These are phyloP conservation scores for Rachicladosporium sp. DNA, from an alignment of 2,329 filamentous ascomycete genomes.

Conservation along the genomic window DNA sequence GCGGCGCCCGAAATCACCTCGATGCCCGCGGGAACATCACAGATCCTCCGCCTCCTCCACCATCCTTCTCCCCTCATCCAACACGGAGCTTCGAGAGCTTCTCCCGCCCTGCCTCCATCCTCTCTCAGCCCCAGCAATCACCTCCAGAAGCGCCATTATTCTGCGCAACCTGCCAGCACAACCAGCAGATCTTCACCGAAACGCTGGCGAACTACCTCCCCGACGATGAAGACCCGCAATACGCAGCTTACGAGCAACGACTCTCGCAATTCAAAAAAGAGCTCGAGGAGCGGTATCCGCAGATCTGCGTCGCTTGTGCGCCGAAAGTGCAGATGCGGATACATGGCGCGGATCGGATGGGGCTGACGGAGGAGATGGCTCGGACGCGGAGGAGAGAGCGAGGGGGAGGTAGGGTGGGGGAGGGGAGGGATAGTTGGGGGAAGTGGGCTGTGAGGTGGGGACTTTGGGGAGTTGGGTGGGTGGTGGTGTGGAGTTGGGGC, in stretches of 20 bases:
- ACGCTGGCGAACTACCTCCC: conserved; percentile 72
- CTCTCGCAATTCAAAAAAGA: conserved; percentile 59
- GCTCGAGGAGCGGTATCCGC: conserved; percentile 75
- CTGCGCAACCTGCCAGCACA: conserved; percentile 73
- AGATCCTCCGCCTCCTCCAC: conserved; percentile 35
- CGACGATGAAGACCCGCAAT: conserved; percentile 51
- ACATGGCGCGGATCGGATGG: conserved; percentile 31
- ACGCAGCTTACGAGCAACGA: conserved; percentile 53
- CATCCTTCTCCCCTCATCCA: conserved; percentile 1
- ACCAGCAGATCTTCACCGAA: conserved; percentile 70
- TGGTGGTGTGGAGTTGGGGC: conserved; percentile 12
- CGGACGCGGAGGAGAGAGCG: neutral
- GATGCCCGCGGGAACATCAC: conserved; percentile 86
- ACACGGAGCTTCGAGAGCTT: conserved; percentile 16
- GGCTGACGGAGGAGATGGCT: conserved; percentile 53
- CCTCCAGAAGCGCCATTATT: no score
- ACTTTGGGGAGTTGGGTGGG: conserved; percentile 11
- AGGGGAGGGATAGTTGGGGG: conserved; percentile 31
- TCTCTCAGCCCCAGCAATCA: conserved; percentile 18
- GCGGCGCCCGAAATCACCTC: conserved; percentile 78
- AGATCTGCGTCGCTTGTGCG: conserved; percentile 73
- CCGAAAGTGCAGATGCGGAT: conserved; percentile 48
- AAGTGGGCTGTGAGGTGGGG: conserved; percentile 19
- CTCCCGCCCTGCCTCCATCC: conserved; percentile 7
- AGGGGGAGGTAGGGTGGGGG: neutral